Conservation (phyloP, 2,329 filamentous ascomycete genomes). For the Hypomyces perniciosus region DNA sequence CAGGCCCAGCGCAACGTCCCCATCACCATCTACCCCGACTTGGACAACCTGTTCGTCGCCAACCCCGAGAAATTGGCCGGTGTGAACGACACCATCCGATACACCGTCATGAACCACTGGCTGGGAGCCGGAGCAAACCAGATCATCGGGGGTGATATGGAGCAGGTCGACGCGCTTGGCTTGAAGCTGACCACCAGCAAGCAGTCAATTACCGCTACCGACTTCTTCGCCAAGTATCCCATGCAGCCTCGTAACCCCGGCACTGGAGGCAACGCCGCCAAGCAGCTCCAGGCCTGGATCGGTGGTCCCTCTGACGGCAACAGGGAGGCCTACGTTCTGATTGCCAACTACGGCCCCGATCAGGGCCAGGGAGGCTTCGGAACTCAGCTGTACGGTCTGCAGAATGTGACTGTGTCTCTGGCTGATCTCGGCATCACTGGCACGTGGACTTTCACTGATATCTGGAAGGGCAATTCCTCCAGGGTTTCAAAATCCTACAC, state of each 20-base stretch:
- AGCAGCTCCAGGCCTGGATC: constrained; percentile 13
- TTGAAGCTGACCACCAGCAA: constrained; percentile 5
- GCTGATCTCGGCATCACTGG: constrained; percentile 1
- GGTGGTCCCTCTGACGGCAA: constrained; percentile 6
- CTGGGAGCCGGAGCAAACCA: constrained; percentile 2
- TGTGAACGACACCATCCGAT: constrained; percentile 8
- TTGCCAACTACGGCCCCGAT: constrained; percentile 11
- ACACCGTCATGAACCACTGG: constrained; percentile 8
- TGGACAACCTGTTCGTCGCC: constrained; percentile 4
- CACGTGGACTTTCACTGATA: constrained; percentile 8
- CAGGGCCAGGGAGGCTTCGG: constrained; percentile 8
- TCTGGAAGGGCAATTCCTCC: constrained; percentile 10
- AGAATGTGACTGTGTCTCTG: constrained; percentile 9
- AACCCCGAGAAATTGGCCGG: constrained; percentile 3
- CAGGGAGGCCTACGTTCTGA: constrained; percentile 10
- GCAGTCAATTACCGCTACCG: constrained; percentile 5
- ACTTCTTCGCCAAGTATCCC: constrained; percentile 13
- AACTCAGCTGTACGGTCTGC: constrained; percentile 2
- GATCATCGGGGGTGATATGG: constrained; percentile 7
- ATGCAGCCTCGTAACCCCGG: constrained; percentile 13
- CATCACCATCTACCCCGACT: constrained; percentile 8
- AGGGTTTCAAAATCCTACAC: constrained; percentile 6
- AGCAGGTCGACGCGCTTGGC: constrained; percentile 7
- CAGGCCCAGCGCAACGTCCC: constrained; percentile 11
- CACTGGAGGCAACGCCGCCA: constrained; percentile 9